phyloP scores from a whole-genome alignment of 2,329 filamentous ascomycete genomes.

The Tolypocladium inflatum region DNA sequence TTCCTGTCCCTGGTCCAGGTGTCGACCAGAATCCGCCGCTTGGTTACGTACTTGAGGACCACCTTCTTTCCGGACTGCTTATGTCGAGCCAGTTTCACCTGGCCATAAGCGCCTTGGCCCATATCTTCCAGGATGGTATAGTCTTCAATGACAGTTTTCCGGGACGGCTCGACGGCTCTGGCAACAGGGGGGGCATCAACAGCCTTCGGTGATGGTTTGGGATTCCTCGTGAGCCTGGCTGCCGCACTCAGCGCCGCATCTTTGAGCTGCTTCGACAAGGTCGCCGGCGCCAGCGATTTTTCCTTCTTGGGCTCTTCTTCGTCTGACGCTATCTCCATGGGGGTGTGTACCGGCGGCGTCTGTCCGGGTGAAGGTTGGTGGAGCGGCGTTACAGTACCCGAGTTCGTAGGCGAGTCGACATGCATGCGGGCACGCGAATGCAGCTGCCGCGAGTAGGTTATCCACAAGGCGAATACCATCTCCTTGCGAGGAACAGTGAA shows the following conservation, averaged over 20 bases:
- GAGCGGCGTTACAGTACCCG: slow-evolving; percentile 60
- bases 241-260: slow-evolving; percentile 46
- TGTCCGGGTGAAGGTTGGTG: slow-evolving; percentile 74
- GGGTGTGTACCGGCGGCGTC: slow-evolving; percentile 45
- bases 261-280: slow-evolving; percentile 46
- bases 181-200: slow-evolving; percentile 22
- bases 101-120: slow-evolving; percentile 95
- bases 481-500: slow-evolving; percentile 53
- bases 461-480: slow-evolving; percentile 90
- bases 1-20: slow-evolving; percentile 94
- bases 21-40: slow-evolving; percentile 90
- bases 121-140: slow-evolving; percentile 94
- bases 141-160: slow-evolving; percentile 80
- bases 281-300: slow-evolving; percentile 30
- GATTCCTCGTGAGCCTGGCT: slow-evolving; percentile 38
- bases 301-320: slow-evolving; percentile 34
- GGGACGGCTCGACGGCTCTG: slow-evolving; percentile 24
- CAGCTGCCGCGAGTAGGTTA: slow-evolving; percentile 89
- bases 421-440: slow-evolving; percentile 57
- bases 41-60: slow-evolving; percentile 96
- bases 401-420: slow-evolving; percentile 52
- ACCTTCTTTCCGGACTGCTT: slow-evolving; percentile 75
- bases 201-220: slow-evolving; percentile 18
- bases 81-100: slow-evolving; percentile 89
- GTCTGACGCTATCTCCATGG: slow-evolving; percentile 46